These are phyloP conservation scores for Biscogniauxia mediterranea DNA, from an alignment of 2,329 filamentous ascomycete species.

Conservation along the genomic window DNA sequence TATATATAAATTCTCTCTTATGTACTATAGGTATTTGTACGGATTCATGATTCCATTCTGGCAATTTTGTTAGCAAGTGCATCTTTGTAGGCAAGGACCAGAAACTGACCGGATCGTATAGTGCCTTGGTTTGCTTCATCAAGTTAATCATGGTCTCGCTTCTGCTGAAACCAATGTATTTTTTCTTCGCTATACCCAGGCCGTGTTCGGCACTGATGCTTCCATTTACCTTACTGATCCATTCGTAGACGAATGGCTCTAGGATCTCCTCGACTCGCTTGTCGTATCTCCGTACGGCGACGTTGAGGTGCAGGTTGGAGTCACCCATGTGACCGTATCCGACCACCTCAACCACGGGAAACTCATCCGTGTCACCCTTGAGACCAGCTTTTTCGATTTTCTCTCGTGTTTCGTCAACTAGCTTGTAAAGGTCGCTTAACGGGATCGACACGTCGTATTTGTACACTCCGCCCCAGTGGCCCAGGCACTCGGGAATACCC, in stretches of 20 bases:
- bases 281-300: conserved; percentile 79
- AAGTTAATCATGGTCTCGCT: conserved; percentile 81
- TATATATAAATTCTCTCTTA: neutral
- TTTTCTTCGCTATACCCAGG: conserved; percentile 90
- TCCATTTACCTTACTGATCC: conserved; percentile 83
- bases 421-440: conserved; percentile 76
- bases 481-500: conserved; percentile 84
- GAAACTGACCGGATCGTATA: conserved; percentile 85
- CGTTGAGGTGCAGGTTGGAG: conserved; percentile 90
- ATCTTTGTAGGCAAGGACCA: neutral
- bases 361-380: conserved; percentile 70
- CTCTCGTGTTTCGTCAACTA: conserved; percentile 81
- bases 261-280: conserved; percentile 81
- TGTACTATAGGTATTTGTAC: conserved; percentile 81
- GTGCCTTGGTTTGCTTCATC: conserved; percentile 92
- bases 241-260: conserved; percentile 97
- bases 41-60: conserved; percentile 99
- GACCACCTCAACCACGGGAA: conserved; percentile 84
- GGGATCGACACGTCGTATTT: conserved; percentile 99
- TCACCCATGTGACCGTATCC: conserved; percentile 99
- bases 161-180: conserved; percentile 89
- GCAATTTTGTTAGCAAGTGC: conserved; percentile 15
- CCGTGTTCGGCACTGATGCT: conserved; percentile 98
- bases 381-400: conserved; percentile 73
- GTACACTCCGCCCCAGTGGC: conserved; percentile 92